A percentile compares a stretch with the other conserved stretches of the same genome.
Conservation (phyloP, 345 rosid genomes). For the Balakata baccata region DNA sequence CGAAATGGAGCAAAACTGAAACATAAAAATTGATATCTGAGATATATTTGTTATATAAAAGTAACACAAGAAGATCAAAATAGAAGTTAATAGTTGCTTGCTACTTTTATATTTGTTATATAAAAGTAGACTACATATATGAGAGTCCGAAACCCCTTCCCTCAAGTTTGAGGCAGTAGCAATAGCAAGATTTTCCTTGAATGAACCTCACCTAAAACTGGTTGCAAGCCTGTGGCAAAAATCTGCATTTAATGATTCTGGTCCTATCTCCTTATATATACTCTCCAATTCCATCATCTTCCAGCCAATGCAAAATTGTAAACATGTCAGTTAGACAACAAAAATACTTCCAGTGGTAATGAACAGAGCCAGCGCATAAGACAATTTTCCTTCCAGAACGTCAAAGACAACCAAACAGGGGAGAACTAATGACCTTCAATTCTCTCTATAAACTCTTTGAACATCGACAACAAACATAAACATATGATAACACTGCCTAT, state of each 20-base stretch:
- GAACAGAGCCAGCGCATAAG: background rate
- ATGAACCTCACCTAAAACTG: constrained; percentile 47
- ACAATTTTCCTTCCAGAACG: background rate
- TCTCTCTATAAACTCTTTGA: background rate
- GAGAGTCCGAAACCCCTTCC: background rate
- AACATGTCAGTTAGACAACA: background rate
- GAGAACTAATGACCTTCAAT: background rate
- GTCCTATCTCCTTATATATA: constrained; percentile 59
- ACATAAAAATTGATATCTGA: constrained; percentile 21
- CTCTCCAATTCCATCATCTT: constrained; percentile 74
- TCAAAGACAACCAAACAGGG: background rate
- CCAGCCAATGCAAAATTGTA: constrained; percentile 1
- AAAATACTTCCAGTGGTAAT: background rate
- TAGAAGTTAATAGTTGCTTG: too few relatives aligned
- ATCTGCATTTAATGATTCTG: constrained; percentile 44
- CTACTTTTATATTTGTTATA: background rate
- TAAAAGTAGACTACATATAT: background rate
- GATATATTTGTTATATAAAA: background rate
- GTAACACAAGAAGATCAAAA: too few relatives aligned
- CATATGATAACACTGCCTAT: background rate
- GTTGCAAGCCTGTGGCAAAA: constrained; percentile 63
- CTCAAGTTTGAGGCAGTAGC: background rate
- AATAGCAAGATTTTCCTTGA: background rate
- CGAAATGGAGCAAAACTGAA: constrained; percentile 50
- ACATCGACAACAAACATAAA: background rate